Evolutionary conservation across 768 basidiomycete genomes (phyloP).

Genomic region (Agaricus sinodeliciosus): DNA sequence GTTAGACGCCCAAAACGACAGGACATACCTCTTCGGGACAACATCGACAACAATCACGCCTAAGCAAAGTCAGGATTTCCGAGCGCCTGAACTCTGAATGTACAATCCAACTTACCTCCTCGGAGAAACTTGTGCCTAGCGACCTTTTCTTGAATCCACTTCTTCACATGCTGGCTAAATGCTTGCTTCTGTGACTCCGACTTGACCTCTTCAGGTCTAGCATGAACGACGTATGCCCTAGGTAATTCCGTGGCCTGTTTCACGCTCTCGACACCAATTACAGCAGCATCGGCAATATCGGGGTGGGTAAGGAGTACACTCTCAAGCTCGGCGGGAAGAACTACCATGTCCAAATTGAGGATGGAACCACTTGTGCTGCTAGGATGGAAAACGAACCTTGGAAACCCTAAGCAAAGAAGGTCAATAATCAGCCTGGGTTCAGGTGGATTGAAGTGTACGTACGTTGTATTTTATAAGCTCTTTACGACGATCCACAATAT

Average conservation of each 20-base stretch:
- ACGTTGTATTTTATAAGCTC: slow-evolving; percentile 77
- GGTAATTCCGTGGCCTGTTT: slow-evolving; percentile 79
- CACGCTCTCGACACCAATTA: slow-evolving; percentile 65
- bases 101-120: slow-evolving; percentile 60
- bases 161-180: slow-evolving; percentile 46
- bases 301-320: slow-evolving; percentile 68
- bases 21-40: slow-evolving; percentile 61
- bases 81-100: slow-evolving; percentile 51
- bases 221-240: slow-evolving; percentile 62
- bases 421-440: neutral
- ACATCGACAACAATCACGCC: slow-evolving; percentile 57
- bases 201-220: slow-evolving; percentile 28
- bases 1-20: neutral
- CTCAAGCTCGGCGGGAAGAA: slow-evolving; percentile 85
- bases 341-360: slow-evolving; percentile 27
- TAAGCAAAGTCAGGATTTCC: slow-evolving; percentile 21
- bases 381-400: slow-evolving; percentile 45
- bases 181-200: slow-evolving; percentile 28
- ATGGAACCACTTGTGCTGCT: neutral
- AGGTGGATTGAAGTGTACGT: neutral
- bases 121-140: slow-evolving; percentile 74
- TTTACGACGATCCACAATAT: slow-evolving; percentile 68
- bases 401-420: slow-evolving; percentile 46
- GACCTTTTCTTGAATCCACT: slow-evolving; percentile 66
- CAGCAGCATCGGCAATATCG: slow-evolving; percentile 71